Base-by-base conservation (phyloP, 2,329 filamentous ascomycete genomes). In the Diaporthe ampelina region DNA sequence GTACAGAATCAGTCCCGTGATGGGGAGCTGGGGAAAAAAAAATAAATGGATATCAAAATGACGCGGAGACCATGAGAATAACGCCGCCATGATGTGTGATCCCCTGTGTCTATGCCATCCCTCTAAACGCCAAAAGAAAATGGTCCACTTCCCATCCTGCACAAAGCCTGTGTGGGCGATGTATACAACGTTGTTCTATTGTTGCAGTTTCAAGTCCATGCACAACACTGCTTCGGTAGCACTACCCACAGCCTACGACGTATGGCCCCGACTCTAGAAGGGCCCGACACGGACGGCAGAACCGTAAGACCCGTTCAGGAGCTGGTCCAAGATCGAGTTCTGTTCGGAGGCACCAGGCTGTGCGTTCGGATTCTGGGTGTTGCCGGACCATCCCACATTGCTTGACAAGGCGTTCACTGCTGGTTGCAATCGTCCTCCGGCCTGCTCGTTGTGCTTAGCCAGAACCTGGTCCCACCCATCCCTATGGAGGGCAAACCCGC, bases 391-490 rank as follows among this genome's bases (percentile, higher is more conserved):
- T 56, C 93, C 94, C 37, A 97, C 87, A 76, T 92, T 93, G 50
- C 88, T 88, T 21, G 91, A 89, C 83, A 98, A 90, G 80, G 95
- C 93, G 71, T 92, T 90, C 76, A 98, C 91, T 48, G 95, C 97
- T 57, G 91, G 90, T 76, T 92, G 91, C 83, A 99, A 89, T 79
- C 94, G 94, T 35, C 95, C 95, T 56, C 93, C 93, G 7, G 95
- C 96, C 77, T 93, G 91, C 77, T 97, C 92, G 81, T 98, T 96
- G 85, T 99, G 97, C 80, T 94, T 95, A 35, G 91, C 87, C 58
- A 99, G 86, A 79, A 92, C 94, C 82, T 97, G 92, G 79, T 98
- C 96, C 97, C 97, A 99, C 74, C 94, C 94, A 70, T 94, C 95
- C 61, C 95, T 94, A 80, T 98, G 94, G 77, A 99, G 81, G 77